A percentile compares a stretch with the other conserved stretches of the same genome.
Evolutionary conservation across 257 asterid species (phyloP).

Genomic region (Solanum arcanum): DNA sequence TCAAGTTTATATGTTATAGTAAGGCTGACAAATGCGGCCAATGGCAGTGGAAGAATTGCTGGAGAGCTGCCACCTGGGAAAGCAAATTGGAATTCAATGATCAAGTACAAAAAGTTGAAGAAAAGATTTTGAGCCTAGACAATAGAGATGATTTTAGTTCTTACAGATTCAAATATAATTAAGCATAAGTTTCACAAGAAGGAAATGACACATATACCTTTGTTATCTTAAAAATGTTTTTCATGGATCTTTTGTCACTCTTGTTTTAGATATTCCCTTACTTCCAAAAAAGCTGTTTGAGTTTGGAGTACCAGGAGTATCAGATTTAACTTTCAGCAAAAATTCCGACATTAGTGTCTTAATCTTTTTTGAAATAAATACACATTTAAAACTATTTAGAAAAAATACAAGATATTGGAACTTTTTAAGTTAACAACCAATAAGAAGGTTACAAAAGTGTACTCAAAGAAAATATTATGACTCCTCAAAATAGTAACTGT

Average conservation of each 20-base stretch:
- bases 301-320: neutral
- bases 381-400: too few species aligned
- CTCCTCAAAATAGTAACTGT: neutral
- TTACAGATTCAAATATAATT: neutral
- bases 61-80: constrained; percentile 73
- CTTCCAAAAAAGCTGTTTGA: neutral
- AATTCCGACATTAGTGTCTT: neutral
- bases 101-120: neutral
- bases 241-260: neutral
- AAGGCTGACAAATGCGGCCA: constrained; percentile 97
- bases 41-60: constrained; percentile 84
- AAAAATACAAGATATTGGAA: neutral
- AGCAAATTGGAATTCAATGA: neutral
- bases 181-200: neutral
- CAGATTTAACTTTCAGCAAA: neutral
- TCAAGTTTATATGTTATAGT: constrained; percentile 96
- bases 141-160: neutral
- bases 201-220: neutral
- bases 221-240: neutral
- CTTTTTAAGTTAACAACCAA: neutral
- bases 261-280: neutral
- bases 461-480: neutral
- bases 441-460: neutral
- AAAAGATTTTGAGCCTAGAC: neutral
- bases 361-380: neutral